Evolutionary conservation across 2,329 filamentous ascomycete genomes (phyloP).

Genomic region (Beauveria rudraprayagi): DNA sequence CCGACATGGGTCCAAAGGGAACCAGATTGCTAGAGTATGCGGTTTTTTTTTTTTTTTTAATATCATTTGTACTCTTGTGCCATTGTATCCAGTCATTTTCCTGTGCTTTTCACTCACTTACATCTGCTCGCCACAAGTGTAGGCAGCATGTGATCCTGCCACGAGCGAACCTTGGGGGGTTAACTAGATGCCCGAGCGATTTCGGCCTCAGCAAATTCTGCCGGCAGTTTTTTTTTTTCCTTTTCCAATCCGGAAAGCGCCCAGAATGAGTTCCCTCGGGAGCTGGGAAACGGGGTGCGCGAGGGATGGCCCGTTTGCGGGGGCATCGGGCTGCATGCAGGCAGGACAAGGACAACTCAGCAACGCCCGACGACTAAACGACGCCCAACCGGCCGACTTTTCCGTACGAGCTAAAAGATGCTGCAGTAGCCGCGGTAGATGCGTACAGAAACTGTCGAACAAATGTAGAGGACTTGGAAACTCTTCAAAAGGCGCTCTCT

Average conservation of each 20-base stretch:
- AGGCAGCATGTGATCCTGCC: neutral
- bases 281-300: neutral
- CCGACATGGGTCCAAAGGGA: too few species aligned
- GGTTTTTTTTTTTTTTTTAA: too few species aligned
- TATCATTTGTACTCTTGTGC: neutral
- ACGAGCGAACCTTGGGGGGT: too few species aligned
- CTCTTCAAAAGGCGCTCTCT: too few species aligned
- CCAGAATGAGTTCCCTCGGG: neutral
- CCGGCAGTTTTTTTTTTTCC: neutral
- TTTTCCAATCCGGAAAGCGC: neutral
- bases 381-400: constrained; percentile 1
- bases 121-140: neutral
- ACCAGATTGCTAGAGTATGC: too few species aligned
- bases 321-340: constrained; percentile 2
- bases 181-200: neutral
- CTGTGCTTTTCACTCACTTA: neutral
- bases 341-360: neutral
- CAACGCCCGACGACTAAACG: neutral
- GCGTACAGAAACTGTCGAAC: neutral
- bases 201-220: neutral
- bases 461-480: neutral
- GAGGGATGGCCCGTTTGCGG: neutral
- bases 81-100: neutral
- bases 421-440: neutral
- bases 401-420: neutral